These are phyloP conservation scores for Pseudozyma sp. DNA, from an alignment of 1,284 basidiomycete genomes.

Conservation along the genomic window DNA sequence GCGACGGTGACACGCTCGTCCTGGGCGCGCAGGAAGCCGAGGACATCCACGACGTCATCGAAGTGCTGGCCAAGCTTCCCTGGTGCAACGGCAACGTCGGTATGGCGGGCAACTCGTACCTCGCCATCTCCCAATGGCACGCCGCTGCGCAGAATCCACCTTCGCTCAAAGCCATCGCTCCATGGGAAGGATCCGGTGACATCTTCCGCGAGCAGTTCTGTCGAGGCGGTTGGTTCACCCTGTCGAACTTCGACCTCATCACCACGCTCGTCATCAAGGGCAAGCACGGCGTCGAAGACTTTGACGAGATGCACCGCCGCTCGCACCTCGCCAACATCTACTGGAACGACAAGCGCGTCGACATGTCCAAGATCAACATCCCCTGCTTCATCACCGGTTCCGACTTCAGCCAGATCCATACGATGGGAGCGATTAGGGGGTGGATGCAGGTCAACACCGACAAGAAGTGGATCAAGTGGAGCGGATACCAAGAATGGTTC, in stretches of 20 bases:
- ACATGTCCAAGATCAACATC: slow-evolving; percentile 56
- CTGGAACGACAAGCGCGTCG: slow-evolving; percentile 54
- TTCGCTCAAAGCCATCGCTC: slow-evolving; percentile 60
- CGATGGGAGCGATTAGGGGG: slow-evolving; percentile 43
- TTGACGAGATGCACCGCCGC: slow-evolving; percentile 35
- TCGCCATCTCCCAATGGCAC: slow-evolving; percentile 56
- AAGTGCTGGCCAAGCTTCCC: slow-evolving; percentile 36
- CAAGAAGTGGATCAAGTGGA: slow-evolving; percentile 49
- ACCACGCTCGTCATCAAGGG: slow-evolving; percentile 54
- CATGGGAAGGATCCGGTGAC: slow-evolving; percentile 56
- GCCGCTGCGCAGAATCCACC: slow-evolving; percentile 57
- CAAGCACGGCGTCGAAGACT: slow-evolving; percentile 33
- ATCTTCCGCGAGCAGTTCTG: slow-evolving; percentile 46
- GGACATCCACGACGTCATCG: slow-evolving; percentile 53
- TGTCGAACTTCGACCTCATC: slow-evolving; percentile 49
- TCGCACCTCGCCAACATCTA: slow-evolving; percentile 21
- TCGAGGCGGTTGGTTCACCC: slow-evolving; percentile 44
- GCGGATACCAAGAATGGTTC: slow-evolving; percentile 34
- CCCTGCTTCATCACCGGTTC: slow-evolving; percentile 56
- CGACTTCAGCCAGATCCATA: slow-evolving; percentile 44
- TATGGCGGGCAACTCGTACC: slow-evolving; percentile 55
- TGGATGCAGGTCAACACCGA: slow-evolving; percentile 41
- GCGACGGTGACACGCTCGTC: slow-evolving; percentile 40
- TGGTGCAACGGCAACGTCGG: slow-evolving; percentile 53
- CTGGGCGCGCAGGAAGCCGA: slow-evolving; percentile 30